These are phyloP conservation scores for Trichodelitschia bisporula DNA, from an alignment of 495 filamentous ascomycete genomes.

Conservation along the genomic window DNA sequence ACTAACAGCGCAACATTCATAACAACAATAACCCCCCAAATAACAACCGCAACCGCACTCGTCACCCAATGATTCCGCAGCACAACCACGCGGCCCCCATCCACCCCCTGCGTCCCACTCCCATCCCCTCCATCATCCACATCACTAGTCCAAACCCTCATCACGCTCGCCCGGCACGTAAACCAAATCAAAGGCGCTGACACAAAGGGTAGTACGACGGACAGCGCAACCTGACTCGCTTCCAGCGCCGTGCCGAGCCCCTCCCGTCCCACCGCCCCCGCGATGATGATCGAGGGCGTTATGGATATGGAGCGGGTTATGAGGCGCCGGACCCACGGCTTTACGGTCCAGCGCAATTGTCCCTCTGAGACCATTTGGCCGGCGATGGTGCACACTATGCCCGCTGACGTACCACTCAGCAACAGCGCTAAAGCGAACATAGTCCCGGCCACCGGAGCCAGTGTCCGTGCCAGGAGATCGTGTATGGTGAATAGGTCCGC, in stretches of 20 bases:
- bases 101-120: background rate
- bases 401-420: constrained; percentile 51
- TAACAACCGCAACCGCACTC: constrained; percentile 11
- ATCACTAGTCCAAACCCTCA: constrained; percentile 30
- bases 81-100: constrained; percentile 5
- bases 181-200: constrained; percentile 71
- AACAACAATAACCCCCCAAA: constrained; percentile 17
- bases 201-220: constrained; percentile 59
- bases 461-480: constrained; percentile 37
- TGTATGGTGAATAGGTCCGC: constrained; percentile 72
- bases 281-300: constrained; percentile 60
- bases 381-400: constrained; percentile 64
- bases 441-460: constrained; percentile 47
- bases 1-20: constrained; percentile 19
- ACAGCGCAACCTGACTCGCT: constrained; percentile 57
- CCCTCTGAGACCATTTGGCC: constrained; percentile 70
- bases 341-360: constrained; percentile 42
- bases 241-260: constrained; percentile 53
- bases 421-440: constrained; percentile 58
- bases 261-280: constrained; percentile 44
- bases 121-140: constrained; percentile 1
- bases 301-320: constrained; percentile 52
- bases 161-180: constrained; percentile 57
- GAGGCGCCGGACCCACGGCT: constrained; percentile 47
- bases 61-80: constrained; percentile 17